These are phyloP conservation scores for Dactylonectria macrodidyma DNA, from an alignment of 2,329 filamentous ascomycete genomes.

Conservation along the genomic window DNA sequence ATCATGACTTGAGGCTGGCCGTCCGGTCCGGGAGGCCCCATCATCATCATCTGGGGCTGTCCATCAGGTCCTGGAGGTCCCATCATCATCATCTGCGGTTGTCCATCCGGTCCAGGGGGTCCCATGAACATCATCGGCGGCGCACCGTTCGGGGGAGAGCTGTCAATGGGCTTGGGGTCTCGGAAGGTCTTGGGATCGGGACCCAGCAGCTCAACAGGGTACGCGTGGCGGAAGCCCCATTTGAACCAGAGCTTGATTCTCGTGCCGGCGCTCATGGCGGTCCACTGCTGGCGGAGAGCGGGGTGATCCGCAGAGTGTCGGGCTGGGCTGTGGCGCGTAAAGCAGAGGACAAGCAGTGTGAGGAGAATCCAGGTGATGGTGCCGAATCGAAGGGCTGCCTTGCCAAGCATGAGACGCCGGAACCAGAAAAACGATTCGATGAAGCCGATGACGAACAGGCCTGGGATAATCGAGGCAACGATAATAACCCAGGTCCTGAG, in stretches of 20 bases:
- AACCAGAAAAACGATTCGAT: constrained; percentile 52
- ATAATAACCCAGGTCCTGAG: constrained; percentile 44
- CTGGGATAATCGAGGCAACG: constrained; percentile 45
- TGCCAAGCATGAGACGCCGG: constrained; percentile 50
- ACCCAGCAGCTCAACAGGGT: constrained; percentile 35
- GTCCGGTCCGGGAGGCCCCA: background rate
- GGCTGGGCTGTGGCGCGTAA: constrained; percentile 31
- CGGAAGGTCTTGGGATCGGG: constrained; percentile 24
- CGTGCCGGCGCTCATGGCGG: constrained; percentile 15
- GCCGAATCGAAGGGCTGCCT: constrained; percentile 47
- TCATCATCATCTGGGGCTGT: background rate
- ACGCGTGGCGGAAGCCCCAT: constrained; percentile 37
- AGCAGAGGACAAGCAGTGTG: constrained; percentile 34
- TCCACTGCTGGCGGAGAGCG: constrained; percentile 34
- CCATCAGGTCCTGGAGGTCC: constrained; percentile 1
- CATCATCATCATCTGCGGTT: constrained; percentile 10
- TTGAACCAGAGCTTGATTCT: constrained; percentile 36
- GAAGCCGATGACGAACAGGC: constrained; percentile 50
- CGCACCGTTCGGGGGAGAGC: constrained; percentile 8
- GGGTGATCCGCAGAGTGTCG: constrained; percentile 27
- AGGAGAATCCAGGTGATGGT: constrained; percentile 50
- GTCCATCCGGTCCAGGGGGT: constrained; percentile 1
- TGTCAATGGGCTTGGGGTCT: background rate
- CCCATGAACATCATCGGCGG: constrained; percentile 11
- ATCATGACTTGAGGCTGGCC: background rate